Percentiles rank a stretch among this genome's conserved stretches.
phyloP scores from a whole-genome alignment of 257 asterid species.

The Petrea volubilis region DNA sequence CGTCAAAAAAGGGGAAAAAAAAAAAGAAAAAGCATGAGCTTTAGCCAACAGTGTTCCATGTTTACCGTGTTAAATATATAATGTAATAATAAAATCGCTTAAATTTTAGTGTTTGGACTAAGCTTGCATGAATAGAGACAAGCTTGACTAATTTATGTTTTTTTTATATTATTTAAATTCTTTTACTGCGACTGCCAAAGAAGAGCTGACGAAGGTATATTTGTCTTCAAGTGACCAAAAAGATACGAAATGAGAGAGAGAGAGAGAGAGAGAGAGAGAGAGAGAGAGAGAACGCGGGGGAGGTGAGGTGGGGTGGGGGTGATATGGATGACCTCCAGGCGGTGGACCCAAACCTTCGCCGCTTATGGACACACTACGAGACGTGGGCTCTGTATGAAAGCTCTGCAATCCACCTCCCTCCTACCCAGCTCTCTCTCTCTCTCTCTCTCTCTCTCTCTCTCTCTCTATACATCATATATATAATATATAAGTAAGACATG shows the following conservation, averaged over 20 bases:
- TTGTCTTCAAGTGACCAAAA: conserved; percentile 48
- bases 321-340: conserved; percentile 17
- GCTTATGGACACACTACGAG: conserved; percentile 56
- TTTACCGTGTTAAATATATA: conserved; percentile 32
- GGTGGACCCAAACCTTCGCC: conserved; percentile 56
- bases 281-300: not conserved
- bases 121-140: conserved; percentile 19
- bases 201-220: conserved; percentile 50
- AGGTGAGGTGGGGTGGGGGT: not conserved
- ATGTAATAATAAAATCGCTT: too few relatives aligned
- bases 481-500: not conserved
- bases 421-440: conserved; percentile 14
- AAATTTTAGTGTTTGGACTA: conserved; percentile 28
- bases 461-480: not conserved
- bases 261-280: not conserved
- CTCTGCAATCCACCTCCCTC: conserved; percentile 38
- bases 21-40: not conserved
- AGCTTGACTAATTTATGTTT: conserved; percentile 27
- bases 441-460: conserved; percentile 23
- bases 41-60: conserved; percentile 43
- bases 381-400: conserved; percentile 44
- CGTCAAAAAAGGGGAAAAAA: not conserved
- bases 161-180: conserved; percentile 38
- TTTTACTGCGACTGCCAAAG: conserved; percentile 41
- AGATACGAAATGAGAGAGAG: conserved; percentile 44